Evolutionary conservation across 805 yeast genomes (phyloP), one percentile per base, ranked within the genome.

Genomic region (Priceomyces melissophilus): DNA sequence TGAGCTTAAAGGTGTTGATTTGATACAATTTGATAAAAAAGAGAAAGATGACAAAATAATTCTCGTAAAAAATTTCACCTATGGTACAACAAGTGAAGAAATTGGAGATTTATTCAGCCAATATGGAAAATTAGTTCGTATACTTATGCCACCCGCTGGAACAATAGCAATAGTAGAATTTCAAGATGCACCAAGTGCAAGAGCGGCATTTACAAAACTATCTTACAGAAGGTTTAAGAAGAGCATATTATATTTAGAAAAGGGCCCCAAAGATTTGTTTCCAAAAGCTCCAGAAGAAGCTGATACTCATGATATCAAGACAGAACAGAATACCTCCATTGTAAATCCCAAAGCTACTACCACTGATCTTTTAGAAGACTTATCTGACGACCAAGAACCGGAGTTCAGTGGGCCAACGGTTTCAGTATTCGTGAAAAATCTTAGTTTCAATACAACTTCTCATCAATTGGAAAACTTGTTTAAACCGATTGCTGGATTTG

Each of bases 81-180:
- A 67, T 60, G 96, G 93, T 16, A 90, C 97, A 1, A 79, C 87
- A 0, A 67, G 73, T 12, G 85, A 80, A 43, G 98, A 93, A 52
- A 60, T 93, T 25, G 82, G 88, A 15, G 96, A 87, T 46, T 58
- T 91, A 54, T 93, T 93, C 54, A 63, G 83, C 2, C 82, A 82
- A 30, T 81, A 78, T 61, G 99, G 99, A 40, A 84, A 84, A 47
- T 55, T 93, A 20, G 81, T 79, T 47, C 75, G 96, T 51, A 71
- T 89, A 12, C 65, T 93, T 46, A 86, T 93, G 88, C 99, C 99
- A 11, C 96, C 96, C 4, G 85, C 95, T 4, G 98, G 97, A 8
- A 89, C 96, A 0, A 88, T 93, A 53, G 97, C 98, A 10, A 85
- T 93, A 56, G 82, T 93, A 8, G 96, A 91, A 63, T 90, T 82